A percentile compares a stretch with the other conserved stretches of the same genome.
Conservation (phyloP, 345 rosid genomes). For the Corymbia maculata region DNA sequence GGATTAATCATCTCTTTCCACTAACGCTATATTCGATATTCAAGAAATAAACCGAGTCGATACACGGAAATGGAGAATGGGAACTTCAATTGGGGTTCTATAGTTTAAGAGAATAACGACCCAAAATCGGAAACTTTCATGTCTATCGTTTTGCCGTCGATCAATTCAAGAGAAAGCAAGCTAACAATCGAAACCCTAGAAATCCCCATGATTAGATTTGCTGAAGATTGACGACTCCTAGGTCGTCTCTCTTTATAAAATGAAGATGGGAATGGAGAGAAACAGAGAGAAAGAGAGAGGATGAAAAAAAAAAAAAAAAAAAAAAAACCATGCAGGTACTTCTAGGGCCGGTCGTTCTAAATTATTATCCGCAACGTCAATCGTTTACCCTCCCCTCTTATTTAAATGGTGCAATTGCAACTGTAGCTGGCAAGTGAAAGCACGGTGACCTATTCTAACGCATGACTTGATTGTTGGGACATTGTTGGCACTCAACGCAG, state of each 20-base stretch:
- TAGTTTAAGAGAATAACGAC: background rate
- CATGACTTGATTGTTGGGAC: background rate
- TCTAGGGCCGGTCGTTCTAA: background rate
- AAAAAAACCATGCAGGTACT: background rate
- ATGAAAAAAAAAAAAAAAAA: background rate
- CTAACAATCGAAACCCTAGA: background rate
- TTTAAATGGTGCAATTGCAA: background rate
- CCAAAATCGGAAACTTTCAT: background rate
- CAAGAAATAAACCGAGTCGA: background rate
- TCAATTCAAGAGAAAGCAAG: background rate
- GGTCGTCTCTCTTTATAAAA: background rate
- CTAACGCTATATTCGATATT: background rate
- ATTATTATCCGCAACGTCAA: background rate
- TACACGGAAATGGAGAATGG: background rate
- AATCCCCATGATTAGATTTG: background rate
- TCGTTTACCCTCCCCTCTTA: background rate
- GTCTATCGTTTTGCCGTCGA: background rate
- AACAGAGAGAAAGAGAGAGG: background rate
- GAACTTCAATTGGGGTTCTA: background rate
- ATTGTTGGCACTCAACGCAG: background rate
- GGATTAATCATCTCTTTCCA: rapidly evolving
- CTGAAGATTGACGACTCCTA: background rate
- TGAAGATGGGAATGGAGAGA: background rate
- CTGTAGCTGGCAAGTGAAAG: background rate
- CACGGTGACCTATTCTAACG: background rate